Evolutionary conservation across 176 grass and related monocot genomes (phyloP).

Genomic region (Otatea glauca): DNA sequence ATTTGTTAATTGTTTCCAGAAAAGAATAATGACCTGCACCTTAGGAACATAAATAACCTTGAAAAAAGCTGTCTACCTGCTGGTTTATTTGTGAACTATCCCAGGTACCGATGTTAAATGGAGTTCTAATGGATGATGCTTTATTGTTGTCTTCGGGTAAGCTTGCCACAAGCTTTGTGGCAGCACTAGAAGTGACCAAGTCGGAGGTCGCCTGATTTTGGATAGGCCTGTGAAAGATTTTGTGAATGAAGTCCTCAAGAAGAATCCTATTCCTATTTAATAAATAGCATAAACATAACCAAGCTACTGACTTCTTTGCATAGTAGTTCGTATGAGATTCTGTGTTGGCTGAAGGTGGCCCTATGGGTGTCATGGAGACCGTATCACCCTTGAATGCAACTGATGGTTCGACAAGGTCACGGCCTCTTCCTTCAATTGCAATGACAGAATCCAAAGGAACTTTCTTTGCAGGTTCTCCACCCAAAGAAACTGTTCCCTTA

Average conservation of each 20-base stretch:
- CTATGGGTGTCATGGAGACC: conserved; percentile 61
- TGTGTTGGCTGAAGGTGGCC: conserved; percentile 54
- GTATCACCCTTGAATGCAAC: conserved; percentile 50
- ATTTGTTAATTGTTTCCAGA: background rate
- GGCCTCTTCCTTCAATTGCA: conserved; percentile 48
- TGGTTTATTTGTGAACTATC: conserved; percentile 72
- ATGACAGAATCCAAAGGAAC: conserved; percentile 38
- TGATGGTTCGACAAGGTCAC: conserved; percentile 49
- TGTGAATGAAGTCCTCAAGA: conserved; percentile 21
- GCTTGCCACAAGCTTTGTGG: conserved; percentile 41
- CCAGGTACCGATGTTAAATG: conserved; percentile 69
- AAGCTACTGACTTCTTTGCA: conserved; percentile 62
- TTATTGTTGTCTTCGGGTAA: conserved; percentile 62
- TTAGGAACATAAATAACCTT: conserved; percentile 32
- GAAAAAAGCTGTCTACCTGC: conserved; percentile 60
- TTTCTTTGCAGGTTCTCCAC: conserved; percentile 46
- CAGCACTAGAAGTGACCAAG: conserved; percentile 39
- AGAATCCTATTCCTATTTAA: conserved; percentile 24
- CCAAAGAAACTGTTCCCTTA: conserved; percentile 47
- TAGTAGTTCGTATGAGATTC: conserved; percentile 59
- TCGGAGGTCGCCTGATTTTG: conserved; percentile 40
- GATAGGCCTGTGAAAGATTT: conserved; percentile 62
- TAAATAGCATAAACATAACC: conserved; percentile 29
- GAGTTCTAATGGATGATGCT: conserved; percentile 49
- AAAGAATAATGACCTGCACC: background rate